Percentiles rank a stretch among this genome's conserved stretches.
Conservation (phyloP, 495 filamentous ascomycete species). For the Talaromyces trachyspermus region DNA sequence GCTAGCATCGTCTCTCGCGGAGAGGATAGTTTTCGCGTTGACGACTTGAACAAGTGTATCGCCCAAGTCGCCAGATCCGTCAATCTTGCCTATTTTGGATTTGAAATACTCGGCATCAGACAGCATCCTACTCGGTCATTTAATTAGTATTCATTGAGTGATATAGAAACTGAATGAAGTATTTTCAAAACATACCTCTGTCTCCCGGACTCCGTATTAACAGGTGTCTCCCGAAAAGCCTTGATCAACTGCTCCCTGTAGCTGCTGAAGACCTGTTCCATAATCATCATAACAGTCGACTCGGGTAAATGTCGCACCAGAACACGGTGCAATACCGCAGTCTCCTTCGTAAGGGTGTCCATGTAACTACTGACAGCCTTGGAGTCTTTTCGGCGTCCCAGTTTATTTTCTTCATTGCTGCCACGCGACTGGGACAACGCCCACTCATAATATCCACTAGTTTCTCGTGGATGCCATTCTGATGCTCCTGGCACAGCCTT, state of each 20-base stretch:
- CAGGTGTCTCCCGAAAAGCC: conserved; percentile 59
- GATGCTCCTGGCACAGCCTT: conserved; percentile 85
- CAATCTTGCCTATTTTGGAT: conserved; percentile 63
- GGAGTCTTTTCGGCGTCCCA: conserved; percentile 52
- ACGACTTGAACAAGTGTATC: conserved; percentile 62
- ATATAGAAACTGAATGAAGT: neutral
- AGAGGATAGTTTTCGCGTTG: conserved; percentile 44
- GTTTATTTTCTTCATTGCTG: conserved; percentile 64
- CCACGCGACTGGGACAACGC: conserved; percentile 63
- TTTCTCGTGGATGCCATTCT: conserved; percentile 89
- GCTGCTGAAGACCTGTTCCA: conserved; percentile 79
- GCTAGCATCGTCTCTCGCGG: neutral
- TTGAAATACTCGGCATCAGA: conserved; percentile 74
- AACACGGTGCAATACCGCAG: conserved; percentile 77
- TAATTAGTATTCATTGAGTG: neutral
- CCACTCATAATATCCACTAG: conserved; percentile 92
- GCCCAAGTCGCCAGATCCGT: conserved; percentile 68
- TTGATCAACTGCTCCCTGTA: conserved; percentile 79
- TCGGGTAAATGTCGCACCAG: conserved; percentile 79
- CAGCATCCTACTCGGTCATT: conserved; percentile 53
- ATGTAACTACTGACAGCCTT: conserved; percentile 63
- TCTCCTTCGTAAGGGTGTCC: conserved; percentile 87
- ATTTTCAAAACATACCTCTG: conserved; percentile 53
- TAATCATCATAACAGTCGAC: conserved; percentile 72
- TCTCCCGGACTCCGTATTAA: conserved; percentile 60